A percentile compares a stretch with the other conserved stretches of the same genome.
Conservation (phyloP, 164 flowering plant species). For the Magnolia changhungtana region DNA sequence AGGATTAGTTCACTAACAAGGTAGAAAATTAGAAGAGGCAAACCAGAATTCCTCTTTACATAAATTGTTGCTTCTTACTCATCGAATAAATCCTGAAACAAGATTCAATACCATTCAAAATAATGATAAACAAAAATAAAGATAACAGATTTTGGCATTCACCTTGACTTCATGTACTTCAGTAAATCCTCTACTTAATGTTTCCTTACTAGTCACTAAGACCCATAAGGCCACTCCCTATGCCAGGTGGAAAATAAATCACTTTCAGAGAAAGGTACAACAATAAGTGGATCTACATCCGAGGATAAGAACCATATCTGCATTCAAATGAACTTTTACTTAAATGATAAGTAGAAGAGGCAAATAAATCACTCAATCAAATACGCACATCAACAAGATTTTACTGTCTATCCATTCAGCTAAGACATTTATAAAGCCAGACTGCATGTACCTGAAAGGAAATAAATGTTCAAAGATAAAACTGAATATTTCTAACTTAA, state of each 20-base stretch:
- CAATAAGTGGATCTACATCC: not conserved
- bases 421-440: too few relatives aligned
- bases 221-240: conserved; percentile 79
- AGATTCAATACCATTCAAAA: not conserved
- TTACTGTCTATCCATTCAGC: too few relatives aligned
- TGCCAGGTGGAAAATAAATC: conserved; percentile 40
- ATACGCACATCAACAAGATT: not conserved
- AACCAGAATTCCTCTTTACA: conserved; percentile 69
- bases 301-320: not conserved
- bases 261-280: not conserved
- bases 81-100: conserved; percentile 43
- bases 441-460: too few relatives aligned
- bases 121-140: not conserved
- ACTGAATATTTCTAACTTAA: too few relatives aligned
- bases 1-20: not conserved
- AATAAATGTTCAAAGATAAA: too few relatives aligned
- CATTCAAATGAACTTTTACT: not conserved
- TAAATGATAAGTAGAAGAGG: not conserved
- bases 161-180: conserved; percentile 63
- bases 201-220: conserved; percentile 47
- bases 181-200: conserved; percentile 57
- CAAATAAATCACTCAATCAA: not conserved
- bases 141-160: not conserved
- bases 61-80: conserved; percentile 49
- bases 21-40: conserved; percentile 14